Percentiles rank a stretch among this genome's conserved stretches.
These are phyloP conservation scores for Wallemia mellicola DNA, from an alignment of 1,284 basidiomycete species.

Conservation along the genomic window DNA sequence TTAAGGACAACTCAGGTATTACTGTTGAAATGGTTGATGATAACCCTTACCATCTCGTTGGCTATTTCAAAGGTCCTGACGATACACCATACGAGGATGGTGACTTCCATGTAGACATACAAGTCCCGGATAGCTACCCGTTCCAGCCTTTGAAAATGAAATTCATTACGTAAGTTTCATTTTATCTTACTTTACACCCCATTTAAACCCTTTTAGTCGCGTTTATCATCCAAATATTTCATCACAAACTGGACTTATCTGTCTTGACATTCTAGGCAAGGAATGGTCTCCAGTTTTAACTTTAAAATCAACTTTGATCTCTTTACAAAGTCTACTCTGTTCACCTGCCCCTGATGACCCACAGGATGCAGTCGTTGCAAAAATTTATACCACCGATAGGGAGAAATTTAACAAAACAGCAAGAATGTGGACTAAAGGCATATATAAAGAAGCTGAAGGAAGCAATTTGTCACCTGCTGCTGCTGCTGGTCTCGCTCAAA, in stretches of 20 bases:
- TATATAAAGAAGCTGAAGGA: conserved; percentile 8
- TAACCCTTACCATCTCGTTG: conserved; percentile 59
- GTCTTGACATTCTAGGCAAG: conserved; percentile 29
- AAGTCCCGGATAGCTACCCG: conserved; percentile 80
- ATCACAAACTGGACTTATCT: conserved; percentile 72
- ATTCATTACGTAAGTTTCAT: conserved; percentile 70
- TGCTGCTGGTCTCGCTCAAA: conserved; percentile 19
- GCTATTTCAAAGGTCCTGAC: conserved; percentile 68
- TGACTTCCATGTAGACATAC: conserved; percentile 80
- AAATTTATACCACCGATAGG: conserved; percentile 73
- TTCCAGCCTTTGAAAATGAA: conserved; percentile 98
- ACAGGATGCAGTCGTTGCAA: conserved; percentile 84
- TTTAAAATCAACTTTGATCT: conserved; percentile 85
- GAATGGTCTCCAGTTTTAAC: conserved; percentile 51
- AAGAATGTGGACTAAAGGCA: conserved; percentile 54
- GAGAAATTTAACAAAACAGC: conserved; percentile 73
- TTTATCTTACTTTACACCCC: too few species aligned
- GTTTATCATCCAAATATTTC: conserved; percentile 96
- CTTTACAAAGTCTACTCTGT: conserved; percentile 78
- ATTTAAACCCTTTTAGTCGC: too few species aligned
- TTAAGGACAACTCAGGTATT: neutral
- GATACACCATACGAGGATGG: conserved; percentile 87
- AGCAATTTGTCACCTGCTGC: conserved; percentile 9
- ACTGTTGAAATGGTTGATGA: conserved; percentile 30
- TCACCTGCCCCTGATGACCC: conserved; percentile 90